These are phyloP conservation scores for Zygosaccharomyces pseudobailii DNA, from an alignment of 1,139 yeast genomes.

Conservation along the genomic window DNA sequence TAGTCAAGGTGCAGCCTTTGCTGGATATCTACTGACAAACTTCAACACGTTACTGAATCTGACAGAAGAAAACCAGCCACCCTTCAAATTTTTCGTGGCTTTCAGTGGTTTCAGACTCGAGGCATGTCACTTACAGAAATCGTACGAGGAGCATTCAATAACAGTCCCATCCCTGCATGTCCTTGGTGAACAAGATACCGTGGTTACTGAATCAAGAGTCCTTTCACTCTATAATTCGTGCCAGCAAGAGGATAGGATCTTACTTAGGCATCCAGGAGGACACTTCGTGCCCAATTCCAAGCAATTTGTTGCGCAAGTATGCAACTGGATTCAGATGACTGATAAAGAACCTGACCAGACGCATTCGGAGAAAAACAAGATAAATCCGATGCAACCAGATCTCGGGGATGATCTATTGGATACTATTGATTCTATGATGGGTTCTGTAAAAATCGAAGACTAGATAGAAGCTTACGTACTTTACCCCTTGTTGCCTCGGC, in stretches of 20 bases:
- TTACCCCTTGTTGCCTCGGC: background rate
- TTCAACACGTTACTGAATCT: slow-evolving; percentile 35
- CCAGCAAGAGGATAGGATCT: slow-evolving; percentile 41
- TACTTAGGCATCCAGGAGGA: slow-evolving; percentile 77
- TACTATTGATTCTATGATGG: slow-evolving; percentile 26
- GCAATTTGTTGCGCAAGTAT: slow-evolving; percentile 51
- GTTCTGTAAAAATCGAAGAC: background rate
- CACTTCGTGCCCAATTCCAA: slow-evolving; percentile 83
- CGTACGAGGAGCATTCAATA: slow-evolving; percentile 39
- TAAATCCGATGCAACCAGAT: slow-evolving; percentile 11
- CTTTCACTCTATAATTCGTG: slow-evolving; percentile 53
- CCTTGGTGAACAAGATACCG: slow-evolving; percentile 81
- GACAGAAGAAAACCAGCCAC: slow-evolving; percentile 36
- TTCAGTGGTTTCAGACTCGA: slow-evolving; percentile 74
- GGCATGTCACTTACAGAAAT: slow-evolving; percentile 46
- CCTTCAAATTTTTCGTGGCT: slow-evolving; percentile 63
- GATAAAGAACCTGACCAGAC: background rate
- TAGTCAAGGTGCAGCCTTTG: slow-evolving; percentile 87
- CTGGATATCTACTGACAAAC: slow-evolving; percentile 48
- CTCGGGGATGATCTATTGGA: slow-evolving; percentile 28
- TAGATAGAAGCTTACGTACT: background rate
- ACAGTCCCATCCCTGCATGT: slow-evolving; percentile 65
- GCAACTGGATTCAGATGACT: slow-evolving; percentile 46
- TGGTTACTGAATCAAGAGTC: slow-evolving; percentile 69
- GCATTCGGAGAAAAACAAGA: background rate